Conservation (phyloP, 2,329 filamentous ascomycete species). For the Monosporascus sp. region DNA sequence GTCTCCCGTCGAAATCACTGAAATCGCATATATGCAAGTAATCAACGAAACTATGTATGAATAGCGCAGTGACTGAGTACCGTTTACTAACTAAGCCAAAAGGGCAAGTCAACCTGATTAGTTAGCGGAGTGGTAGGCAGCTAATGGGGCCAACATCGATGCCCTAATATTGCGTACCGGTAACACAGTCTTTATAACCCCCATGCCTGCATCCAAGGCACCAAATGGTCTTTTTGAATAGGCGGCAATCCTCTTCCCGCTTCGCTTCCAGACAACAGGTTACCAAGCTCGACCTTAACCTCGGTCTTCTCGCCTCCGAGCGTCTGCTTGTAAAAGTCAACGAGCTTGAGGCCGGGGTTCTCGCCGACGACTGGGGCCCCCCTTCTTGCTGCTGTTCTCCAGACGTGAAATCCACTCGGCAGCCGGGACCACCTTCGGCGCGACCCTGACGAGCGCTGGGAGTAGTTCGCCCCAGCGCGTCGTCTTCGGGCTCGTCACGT, state of each 20-base stretch:
- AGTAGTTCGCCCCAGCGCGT: slow-evolving; percentile 8
- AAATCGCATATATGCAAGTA: no score
- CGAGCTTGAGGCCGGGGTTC: slow-evolving; percentile 10
- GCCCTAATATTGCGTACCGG: no score
- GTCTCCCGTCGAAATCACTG: no score
- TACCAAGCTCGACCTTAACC: not conserved
- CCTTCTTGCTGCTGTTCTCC: slow-evolving; percentile 2
- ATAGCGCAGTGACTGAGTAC: no score
- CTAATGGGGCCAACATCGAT: no score
- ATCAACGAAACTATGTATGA: no score
- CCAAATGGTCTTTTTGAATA: not conserved
- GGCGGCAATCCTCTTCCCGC: not conserved
- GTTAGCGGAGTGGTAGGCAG: no score
- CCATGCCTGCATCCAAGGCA: not conserved
- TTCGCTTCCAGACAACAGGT: not conserved
- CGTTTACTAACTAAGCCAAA: no score
- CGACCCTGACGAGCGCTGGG: slow-evolving; percentile 1
- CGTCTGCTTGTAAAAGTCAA: slow-evolving; percentile 12
- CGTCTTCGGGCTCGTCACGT: slow-evolving; percentile 7
- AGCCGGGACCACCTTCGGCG: slow-evolving; percentile 4
- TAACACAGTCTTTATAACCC: not conserved
- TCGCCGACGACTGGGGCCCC: slow-evolving; percentile 1
- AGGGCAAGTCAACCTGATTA: no score
- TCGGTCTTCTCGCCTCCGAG: slow-evolving; percentile 1
- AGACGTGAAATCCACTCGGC: slow-evolving; percentile 9